phyloP scores from a whole-genome alignment of 106 monocot species.

The Xerophyta viscosa region DNA sequence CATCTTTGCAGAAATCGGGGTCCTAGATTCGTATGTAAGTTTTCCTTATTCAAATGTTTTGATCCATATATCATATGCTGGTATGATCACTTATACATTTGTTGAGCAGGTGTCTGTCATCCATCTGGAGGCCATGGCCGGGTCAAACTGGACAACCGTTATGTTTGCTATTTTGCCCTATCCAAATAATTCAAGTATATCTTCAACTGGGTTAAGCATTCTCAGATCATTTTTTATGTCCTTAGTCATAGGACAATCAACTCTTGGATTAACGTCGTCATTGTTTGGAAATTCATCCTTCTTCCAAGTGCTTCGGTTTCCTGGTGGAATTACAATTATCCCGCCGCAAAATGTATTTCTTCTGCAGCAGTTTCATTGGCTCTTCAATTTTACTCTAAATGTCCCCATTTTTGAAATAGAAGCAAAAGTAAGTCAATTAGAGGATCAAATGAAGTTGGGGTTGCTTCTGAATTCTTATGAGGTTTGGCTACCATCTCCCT shows the following conservation, averaged over 20 bases:
- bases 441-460: conserved; percentile 76
- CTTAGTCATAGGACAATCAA: conserved; percentile 49
- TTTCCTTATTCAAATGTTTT: neutral
- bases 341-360: conserved; percentile 78
- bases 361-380: conserved; percentile 57
- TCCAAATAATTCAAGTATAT: conserved; percentile 55
- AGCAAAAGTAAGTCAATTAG: conserved; percentile 52
- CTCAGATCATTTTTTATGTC: conserved; percentile 55
- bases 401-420: conserved; percentile 63
- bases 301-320: conserved; percentile 83
- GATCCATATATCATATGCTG: neutral
- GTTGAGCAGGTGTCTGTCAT: conserved; percentile 43
- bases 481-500: conserved; percentile 26
- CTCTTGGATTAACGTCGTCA: conserved; percentile 52
- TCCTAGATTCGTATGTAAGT: conserved; percentile 60
- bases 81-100: conserved; percentile 7
- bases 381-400: conserved; percentile 89
- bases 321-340: conserved; percentile 82
- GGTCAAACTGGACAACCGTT: conserved; percentile 73
- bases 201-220: conserved; percentile 60
- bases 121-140: conserved; percentile 32
- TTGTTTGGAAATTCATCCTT: conserved; percentile 80
- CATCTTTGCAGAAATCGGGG: conserved; percentile 82
- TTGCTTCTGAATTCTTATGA: conserved; percentile 71
- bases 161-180: conserved; percentile 81